phyloP scores from a whole-genome alignment of 1,139 yeast species.

The Blastobotrys indianensis region DNA sequence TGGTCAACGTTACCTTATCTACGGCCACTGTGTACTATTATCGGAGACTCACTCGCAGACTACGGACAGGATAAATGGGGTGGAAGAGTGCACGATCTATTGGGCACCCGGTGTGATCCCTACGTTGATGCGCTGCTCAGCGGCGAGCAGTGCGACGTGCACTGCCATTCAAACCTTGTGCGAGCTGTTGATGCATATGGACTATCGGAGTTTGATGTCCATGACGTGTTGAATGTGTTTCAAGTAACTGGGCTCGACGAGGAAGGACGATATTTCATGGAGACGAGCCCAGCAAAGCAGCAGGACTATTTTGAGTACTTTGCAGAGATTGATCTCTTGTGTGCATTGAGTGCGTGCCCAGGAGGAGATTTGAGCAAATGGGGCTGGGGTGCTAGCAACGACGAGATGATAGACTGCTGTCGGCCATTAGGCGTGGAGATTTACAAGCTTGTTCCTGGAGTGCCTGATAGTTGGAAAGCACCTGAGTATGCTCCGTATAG shows the following conservation, averaged over 20 bases:
- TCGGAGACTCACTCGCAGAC: slow-evolving; percentile 52
- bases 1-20: slow-evolving; percentile 62
- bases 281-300: slow-evolving; percentile 55
- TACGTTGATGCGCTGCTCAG: slow-evolving; percentile 54
- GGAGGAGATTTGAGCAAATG: slow-evolving; percentile 65
- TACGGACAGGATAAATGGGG: slow-evolving; percentile 58
- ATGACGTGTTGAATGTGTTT: slow-evolving; percentile 63
- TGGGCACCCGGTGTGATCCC: slow-evolving; percentile 67
- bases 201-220: slow-evolving; percentile 59
- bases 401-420: slow-evolving; percentile 55
- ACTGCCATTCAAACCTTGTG: slow-evolving; percentile 59
- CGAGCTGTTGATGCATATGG: slow-evolving; percentile 56
- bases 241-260: slow-evolving; percentile 64
- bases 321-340: slow-evolving; percentile 59
- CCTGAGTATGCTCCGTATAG: slow-evolving; percentile 48
- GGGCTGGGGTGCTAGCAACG: slow-evolving; percentile 63
- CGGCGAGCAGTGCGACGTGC: slow-evolving; percentile 58
- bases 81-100: slow-evolving; percentile 58
- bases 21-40: slow-evolving; percentile 58
- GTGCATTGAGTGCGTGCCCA: slow-evolving; percentile 65
- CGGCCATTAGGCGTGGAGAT: slow-evolving; percentile 60
- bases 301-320: slow-evolving; percentile 60
- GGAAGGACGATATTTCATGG: slow-evolving; percentile 65
- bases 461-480: slow-evolving; percentile 46
- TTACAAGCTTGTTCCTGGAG: slow-evolving; percentile 44